Base-by-base conservation (phyloP, 257 asterid species). In the Gentiana dahurica region DNA sequence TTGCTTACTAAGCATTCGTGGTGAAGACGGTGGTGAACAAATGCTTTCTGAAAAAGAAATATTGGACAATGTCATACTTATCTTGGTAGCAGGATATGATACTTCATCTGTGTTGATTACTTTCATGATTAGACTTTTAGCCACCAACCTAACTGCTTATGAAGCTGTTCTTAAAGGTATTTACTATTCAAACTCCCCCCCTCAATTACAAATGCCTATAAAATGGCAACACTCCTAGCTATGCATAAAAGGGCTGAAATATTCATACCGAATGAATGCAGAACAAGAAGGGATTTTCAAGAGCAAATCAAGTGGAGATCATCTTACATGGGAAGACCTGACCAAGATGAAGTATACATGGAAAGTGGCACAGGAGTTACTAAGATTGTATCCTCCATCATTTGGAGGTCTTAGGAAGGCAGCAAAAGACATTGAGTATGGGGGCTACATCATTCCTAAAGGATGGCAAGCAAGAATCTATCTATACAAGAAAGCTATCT, bases 401-500 rank as follows among this genome's bases (percentile, higher is more conserved):
- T 79, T 80, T 34, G 81, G 84, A 58, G 79, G 80, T 11, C 82
- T 85, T 58, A 62, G 86, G 11, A 75, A 69, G 69, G 56, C 81
- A 1, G 55, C 78, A 61, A 78, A 71, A 59, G 87, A 82, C 64
- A 71, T 78, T 1, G 80, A 82, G 64, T 80, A 70, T 36, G 75
- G 76, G 52, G 89, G 83, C 41, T 75, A 81, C 77, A 48, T 66
- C 54, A 79, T 83, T 48, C 95, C 95, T 0, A 81, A 77, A 67
- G 95, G 94, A 72, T 84, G 95, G 94, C 86, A 81, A 68, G 88
- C 81, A 85, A 77, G 77, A 63, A 24, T 36, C n/a, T 36, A 24
- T 24, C 24, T 24, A 24, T 24, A 24, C 24, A 24, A 24, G 24
- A 24, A 24, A 24, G 24, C 24, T 24, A 0, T 24, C 24, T 24